These are phyloP conservation scores for Trichophyton rubrum DNA, from an alignment of 2,329 filamentous ascomycete genomes.

Conservation along the genomic window DNA sequence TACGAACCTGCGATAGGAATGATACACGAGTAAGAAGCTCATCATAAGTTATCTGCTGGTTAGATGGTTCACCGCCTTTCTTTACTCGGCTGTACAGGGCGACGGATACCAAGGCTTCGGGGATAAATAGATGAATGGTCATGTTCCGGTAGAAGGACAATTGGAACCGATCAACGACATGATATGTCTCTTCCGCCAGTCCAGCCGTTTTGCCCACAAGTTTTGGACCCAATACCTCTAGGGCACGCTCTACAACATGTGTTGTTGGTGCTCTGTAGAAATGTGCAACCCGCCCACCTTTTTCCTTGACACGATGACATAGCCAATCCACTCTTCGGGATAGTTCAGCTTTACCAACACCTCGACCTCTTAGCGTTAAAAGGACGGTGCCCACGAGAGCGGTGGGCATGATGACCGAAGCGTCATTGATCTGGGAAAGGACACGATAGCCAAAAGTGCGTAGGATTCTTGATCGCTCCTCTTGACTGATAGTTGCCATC, in stretches of 20 bases:
- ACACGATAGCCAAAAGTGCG: conserved; percentile 86
- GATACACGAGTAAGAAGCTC: conserved; percentile 66
- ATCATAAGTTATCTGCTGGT: conserved; percentile 64
- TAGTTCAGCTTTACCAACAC: conserved; percentile 77
- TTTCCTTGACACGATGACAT: conserved; percentile 63
- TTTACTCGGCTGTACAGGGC: conserved; percentile 88
- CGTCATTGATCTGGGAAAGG: conserved; percentile 83
- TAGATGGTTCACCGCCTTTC: conserved; percentile 68
- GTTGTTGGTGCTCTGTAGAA: conserved; percentile 70
- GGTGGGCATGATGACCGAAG: conserved; percentile 96
- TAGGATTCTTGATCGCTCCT: conserved; percentile 58
- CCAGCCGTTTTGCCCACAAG: conserved; percentile 70
- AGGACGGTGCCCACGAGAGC: conserved; percentile 89
- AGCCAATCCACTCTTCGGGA: conserved; percentile 85
- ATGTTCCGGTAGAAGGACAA: conserved; percentile 98
- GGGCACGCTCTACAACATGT: conserved; percentile 72
- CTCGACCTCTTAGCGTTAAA: conserved; percentile 77
- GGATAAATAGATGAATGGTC: conserved; percentile 97
- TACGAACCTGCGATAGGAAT: conserved; percentile 60
- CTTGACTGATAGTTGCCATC: conserved; percentile 33
- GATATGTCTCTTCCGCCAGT: conserved; percentile 82
- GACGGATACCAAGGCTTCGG: conserved; percentile 78
- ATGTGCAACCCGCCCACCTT: conserved; percentile 86
- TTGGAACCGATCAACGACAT: conserved; percentile 90
- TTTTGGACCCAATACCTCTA: conserved; percentile 83